Base-by-base conservation (phyloP, 1,284 basidiomycete species). In the Tilletia indica region DNA sequence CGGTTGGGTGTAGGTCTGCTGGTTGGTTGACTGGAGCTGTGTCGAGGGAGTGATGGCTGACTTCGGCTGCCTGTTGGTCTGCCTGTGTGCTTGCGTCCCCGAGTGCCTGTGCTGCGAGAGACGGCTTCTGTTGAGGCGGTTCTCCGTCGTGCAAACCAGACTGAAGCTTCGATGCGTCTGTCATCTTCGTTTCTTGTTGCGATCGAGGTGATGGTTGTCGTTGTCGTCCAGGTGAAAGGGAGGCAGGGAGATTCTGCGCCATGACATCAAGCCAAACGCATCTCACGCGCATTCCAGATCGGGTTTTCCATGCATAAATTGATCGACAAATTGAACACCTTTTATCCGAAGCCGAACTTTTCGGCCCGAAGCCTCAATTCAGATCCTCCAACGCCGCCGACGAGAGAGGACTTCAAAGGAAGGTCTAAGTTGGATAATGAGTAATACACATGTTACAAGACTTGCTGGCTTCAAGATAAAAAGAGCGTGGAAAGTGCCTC, bases 1-100 rank as follows among this genome's bases (percentile, higher is more conserved):
- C 25, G 25, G 31, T 63, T 14, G n/a, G n/a, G 9, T 5, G 21
- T 63, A 34, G 58, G 25, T 63, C 25, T 31, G 25, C 25, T 31
- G 25, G 25, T 36, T 36, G 58, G 8, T 63, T 14, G 25, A n/a
- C 31, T 19, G n/a, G n/a, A n/a, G 51, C 31, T 19, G 58, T 63
- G 34, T 63, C 58, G 16, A 63, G 58, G 8, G 25, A 5, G 58
- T 25, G 25, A 36, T 63, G 58, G 58, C 31, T 14, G 4, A 63
- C 58, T 34, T 39, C 61, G 61, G 61, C 34, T 19, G 61, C 61
- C 61, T 64, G 61, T 21, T 64, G 61, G 38, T 64, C 61, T 11
- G 61, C 61, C 36, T 42, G 34, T 4, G 61, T 39, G 61, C 61
- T 64, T 42, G 61, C 61, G 19, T 64, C 34, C 31, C 61, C 61